These are phyloP conservation scores for Astrothelium subdiscretum DNA, from an alignment of 495 filamentous ascomycete genomes.

Conservation along the genomic window DNA sequence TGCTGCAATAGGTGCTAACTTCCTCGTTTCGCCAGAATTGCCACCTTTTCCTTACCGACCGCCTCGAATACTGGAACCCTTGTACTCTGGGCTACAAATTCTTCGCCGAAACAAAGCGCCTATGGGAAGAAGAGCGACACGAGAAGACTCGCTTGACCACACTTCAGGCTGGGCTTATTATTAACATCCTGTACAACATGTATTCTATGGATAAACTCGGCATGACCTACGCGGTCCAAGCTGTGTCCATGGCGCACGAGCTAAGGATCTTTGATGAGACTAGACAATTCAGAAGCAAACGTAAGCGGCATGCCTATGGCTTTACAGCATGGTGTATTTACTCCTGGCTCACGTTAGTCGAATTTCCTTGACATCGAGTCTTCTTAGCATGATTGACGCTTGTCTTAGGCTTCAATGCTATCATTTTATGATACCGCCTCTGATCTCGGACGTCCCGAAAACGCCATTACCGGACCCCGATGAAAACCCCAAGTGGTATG, in stretches of 20 bases:
- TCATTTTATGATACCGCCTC: background rate
- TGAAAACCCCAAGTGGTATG: background rate
- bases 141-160: background rate
- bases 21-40: background rate
- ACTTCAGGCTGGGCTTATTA: background rate
- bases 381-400: background rate
- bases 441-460: background rate
- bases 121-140: background rate
- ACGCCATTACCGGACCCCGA: background rate
- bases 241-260: background rate
- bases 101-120: background rate
- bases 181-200: background rate
- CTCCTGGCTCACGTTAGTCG: background rate
- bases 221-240: background rate
- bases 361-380: background rate
- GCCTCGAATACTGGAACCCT: conserved; percentile 4
- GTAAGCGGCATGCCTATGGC: background rate
- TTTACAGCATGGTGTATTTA: background rate
- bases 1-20: background rate
- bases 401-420: background rate
- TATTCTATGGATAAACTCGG: background rate
- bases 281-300: background rate
- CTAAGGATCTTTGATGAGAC: background rate
- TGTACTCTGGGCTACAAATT: conserved; percentile 2
- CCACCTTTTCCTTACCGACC: background rate